Percentiles rank a stretch among this genome's conserved stretches.
Evolutionary conservation across 2,329 filamentous ascomycete species (phyloP).

Genomic region (Aspergillus pseudoviridinutans): DNA sequence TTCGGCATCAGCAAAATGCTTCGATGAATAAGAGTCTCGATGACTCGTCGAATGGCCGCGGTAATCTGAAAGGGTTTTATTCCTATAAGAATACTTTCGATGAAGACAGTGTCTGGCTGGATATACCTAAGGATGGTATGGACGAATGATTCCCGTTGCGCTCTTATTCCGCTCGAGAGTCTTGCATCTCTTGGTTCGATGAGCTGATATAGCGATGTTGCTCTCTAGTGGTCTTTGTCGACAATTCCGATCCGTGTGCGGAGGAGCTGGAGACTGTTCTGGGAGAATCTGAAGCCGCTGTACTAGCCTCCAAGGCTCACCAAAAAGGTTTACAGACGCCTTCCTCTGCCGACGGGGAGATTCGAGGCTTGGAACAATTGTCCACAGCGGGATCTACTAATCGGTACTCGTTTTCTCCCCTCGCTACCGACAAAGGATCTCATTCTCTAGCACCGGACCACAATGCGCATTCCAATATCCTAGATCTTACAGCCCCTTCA

Average conservation of each 20-base stretch:
- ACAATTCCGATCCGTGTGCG: slow-evolving; percentile 59
- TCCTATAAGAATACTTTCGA: slow-evolving; percentile 64
- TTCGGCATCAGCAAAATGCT: slow-evolving; percentile 66
- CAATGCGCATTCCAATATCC: slow-evolving; percentile 13
- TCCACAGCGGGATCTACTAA: slow-evolving; percentile 49
- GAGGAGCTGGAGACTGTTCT: slow-evolving; percentile 44
- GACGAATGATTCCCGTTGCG: neutral
- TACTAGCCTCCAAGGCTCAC: slow-evolving; percentile 24
- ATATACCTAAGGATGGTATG: slow-evolving; percentile 56
- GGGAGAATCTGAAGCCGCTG: slow-evolving; percentile 26
- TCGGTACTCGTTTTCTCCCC: slow-evolving; percentile 27
- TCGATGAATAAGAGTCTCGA: slow-evolving; percentile 57
- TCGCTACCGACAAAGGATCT: slow-evolving; percentile 22
- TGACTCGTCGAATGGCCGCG: slow-evolving; percentile 35
- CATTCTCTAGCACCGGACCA: slow-evolving; percentile 13
- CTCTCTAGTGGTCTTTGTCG: slow-evolving; percentile 55
- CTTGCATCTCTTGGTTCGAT: neutral
- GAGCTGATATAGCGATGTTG: slow-evolving; percentile 4
- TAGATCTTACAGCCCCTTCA: slow-evolving; percentile 13
- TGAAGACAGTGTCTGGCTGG: slow-evolving; percentile 58
- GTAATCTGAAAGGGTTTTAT: slow-evolving; percentile 58
- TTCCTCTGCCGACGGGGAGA: slow-evolving; percentile 31
- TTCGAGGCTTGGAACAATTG: slow-evolving; percentile 52
- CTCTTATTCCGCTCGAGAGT: neutral
- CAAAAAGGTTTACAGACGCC: slow-evolving; percentile 27